Conservation (phyloP, 768 basidiomycete species). For the Phallus indusiatus region DNA sequence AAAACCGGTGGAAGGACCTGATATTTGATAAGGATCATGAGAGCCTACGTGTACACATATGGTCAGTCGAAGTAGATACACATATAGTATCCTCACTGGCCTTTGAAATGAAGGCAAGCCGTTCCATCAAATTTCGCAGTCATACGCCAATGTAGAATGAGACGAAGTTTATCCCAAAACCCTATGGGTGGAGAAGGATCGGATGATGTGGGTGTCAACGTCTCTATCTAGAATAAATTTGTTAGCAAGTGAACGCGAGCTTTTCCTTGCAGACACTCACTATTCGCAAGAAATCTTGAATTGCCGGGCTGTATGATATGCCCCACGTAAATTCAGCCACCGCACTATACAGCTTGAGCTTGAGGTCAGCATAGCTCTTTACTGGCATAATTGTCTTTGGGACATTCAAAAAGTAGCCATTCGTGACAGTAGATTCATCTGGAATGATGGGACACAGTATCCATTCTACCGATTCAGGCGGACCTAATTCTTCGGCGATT, state of each 20-base stretch:
- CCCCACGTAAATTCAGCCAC: conserved; percentile 82
- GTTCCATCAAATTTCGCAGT: conserved; percentile 58
- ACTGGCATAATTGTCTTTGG: conserved; percentile 95
- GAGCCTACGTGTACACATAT: conserved; percentile 51
- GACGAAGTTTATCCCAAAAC: conserved; percentile 74
- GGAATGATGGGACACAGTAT: conserved; percentile 57
- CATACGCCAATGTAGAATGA: conserved; percentile 79
- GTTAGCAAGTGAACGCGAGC: background rate
- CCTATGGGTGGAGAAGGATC: conserved; percentile 80
- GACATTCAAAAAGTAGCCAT: conserved; percentile 48
- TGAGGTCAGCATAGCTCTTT: conserved; percentile 80
- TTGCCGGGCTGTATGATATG: conserved; percentile 75
- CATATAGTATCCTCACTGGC: conserved; percentile 26
- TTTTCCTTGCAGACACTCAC: background rate
- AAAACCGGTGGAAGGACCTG: conserved; percentile 75
- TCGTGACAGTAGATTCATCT: conserved; percentile 38
- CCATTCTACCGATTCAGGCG: conserved; percentile 58
- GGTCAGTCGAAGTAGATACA: background rate
- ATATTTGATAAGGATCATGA: conserved; percentile 67
- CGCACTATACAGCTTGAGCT: conserved; percentile 54
- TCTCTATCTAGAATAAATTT: conserved; percentile 39
- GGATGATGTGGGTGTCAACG: conserved; percentile 62
- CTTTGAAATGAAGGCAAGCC: conserved; percentile 80
- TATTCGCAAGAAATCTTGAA: conserved; percentile 78
- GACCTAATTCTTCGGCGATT: conserved; percentile 80